A percentile compares a stretch with the other conserved stretches of the same genome.
Conservation (phyloP, 352 stramenopile species). For the Pythium grandisporangium region DNA sequence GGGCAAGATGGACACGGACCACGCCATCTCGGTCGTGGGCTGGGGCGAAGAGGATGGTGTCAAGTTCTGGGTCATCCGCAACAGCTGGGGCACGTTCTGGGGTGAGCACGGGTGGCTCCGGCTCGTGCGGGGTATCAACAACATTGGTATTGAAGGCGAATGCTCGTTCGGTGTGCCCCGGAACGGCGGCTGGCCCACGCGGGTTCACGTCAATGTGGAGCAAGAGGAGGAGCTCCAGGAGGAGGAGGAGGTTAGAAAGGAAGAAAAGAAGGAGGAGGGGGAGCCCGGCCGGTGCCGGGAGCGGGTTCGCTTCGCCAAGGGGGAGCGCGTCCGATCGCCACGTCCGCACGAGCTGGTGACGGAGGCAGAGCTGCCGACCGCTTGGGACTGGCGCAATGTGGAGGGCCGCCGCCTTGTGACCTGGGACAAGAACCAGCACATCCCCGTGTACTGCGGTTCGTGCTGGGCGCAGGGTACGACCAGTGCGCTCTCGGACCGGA, state of each 20-base stretch:
- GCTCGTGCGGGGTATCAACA: constrained; percentile 87
- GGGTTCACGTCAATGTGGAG: constrained; percentile 16
- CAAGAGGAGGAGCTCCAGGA: constrained; percentile 7
- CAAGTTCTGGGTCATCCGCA: constrained; percentile 94
- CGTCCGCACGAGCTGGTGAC: constrained; percentile 74
- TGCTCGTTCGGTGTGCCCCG: constrained; percentile 89
- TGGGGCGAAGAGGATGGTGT: constrained; percentile 88
- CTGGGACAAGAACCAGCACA: constrained; percentile 99
- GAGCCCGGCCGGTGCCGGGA: constrained; percentile 36
- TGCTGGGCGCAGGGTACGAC: constrained; percentile 90
- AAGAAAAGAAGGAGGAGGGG: constrained; percentile 10
- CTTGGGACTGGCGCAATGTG: constrained; percentile 94
- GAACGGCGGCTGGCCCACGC: constrained; percentile 68
- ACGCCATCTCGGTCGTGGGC: constrained; percentile 95
- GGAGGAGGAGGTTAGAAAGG: constrained; percentile 6
- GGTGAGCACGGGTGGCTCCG: constrained; percentile 95
- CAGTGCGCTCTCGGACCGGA: constrained; percentile 86
- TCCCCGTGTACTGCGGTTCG: constrained; percentile 90
- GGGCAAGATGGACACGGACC: constrained; percentile 51
- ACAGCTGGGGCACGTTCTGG: constrained; percentile 93
- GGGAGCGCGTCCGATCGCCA: constrained; percentile 60
- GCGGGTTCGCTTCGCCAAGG: constrained; percentile 49
- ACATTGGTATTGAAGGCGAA: constrained; percentile 89
- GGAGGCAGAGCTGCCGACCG: constrained; percentile 79
- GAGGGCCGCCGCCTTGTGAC: constrained; percentile 93